phyloP scores from a whole-genome alignment of 164 flowering plant species.

The grape (Vitis vinifera) region DNA sequence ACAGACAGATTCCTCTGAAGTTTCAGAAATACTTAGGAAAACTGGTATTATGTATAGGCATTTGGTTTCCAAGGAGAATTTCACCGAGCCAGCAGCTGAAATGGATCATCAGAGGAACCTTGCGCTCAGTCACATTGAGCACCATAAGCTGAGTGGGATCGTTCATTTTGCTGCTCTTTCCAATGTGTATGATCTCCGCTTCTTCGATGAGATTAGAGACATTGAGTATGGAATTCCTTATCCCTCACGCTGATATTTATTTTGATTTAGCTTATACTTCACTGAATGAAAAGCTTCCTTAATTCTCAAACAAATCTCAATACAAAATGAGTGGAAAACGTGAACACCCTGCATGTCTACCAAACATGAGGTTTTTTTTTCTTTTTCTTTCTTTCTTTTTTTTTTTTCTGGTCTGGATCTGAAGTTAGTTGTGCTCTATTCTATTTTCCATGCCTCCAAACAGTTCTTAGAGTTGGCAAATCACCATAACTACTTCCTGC shows the following conservation, averaged over 20 bases:
- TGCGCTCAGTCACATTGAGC: conserved; percentile 85
- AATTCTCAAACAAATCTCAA: no score
- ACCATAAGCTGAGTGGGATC: conserved; percentile 80
- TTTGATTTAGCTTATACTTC: not conserved
- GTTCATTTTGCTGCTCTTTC: conserved; percentile 79
- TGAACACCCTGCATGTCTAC: no score
- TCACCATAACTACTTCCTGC: no score
- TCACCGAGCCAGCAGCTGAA: conserved; percentile 52
- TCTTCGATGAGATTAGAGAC: conserved; percentile 71
- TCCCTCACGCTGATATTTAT: no score
- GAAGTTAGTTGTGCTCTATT: no score
- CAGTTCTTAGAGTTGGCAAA: no score
- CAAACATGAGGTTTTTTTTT: no score
- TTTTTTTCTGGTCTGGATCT: no score
- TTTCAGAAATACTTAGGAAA: conserved; percentile 58
- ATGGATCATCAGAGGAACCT: conserved; percentile 73
- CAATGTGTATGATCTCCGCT: conserved; percentile 66
- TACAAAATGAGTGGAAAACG: no score
- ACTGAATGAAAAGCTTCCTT: no score
- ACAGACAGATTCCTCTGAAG: conserved; percentile 42
- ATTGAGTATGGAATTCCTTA: conserved; percentile 57
- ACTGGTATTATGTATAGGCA: conserved; percentile 92
- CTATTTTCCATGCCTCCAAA: no score
- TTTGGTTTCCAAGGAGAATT: conserved; percentile 74
- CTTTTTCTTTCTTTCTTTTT: no score